Percentiles rank a stretch among this genome's conserved stretches.
phyloP scores from a whole-genome alignment of 495 filamentous ascomycete genomes.

The Antarctomyces pellizariae region DNA sequence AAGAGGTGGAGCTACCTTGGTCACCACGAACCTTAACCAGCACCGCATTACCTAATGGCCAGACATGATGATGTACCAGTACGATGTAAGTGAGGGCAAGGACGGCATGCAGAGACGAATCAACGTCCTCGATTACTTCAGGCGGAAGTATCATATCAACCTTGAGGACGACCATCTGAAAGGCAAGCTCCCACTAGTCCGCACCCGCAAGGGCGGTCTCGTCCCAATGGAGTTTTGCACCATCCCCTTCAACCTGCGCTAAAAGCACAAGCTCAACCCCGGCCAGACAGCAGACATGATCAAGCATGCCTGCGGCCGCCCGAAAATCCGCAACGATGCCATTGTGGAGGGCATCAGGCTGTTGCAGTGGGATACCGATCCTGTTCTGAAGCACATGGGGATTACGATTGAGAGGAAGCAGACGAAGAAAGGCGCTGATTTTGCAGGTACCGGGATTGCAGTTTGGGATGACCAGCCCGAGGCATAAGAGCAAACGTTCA shows the following conservation, averaged over 20 bases:
- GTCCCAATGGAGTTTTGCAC: slow-evolving; percentile 62
- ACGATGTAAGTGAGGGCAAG: slow-evolving; percentile 50
- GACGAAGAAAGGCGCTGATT: slow-evolving; percentile 26
- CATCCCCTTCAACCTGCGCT: slow-evolving; percentile 38
- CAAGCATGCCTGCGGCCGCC: slow-evolving; percentile 50
- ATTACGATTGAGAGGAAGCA: slow-evolving; percentile 38
- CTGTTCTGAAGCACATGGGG: slow-evolving; percentile 39
- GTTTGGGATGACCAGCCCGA: slow-evolving; percentile 31
- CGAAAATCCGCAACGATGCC: slow-evolving; percentile 31
- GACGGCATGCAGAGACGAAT: slow-evolving; percentile 15
- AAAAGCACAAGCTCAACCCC: slow-evolving; percentile 53
- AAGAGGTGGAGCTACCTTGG: slow-evolving; percentile 28
- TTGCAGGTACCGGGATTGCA: slow-evolving; percentile 42
- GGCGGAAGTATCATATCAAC: slow-evolving; percentile 32
- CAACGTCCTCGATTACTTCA: slow-evolving; percentile 43
- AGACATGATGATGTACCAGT: slow-evolving; percentile 42
- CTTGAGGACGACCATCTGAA: slow-evolving; percentile 24
- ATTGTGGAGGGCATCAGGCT: slow-evolving; percentile 40
- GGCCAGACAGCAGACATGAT: slow-evolving; percentile 62
- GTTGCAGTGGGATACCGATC: slow-evolving; percentile 45
- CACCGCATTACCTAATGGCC: slow-evolving; percentile 36
- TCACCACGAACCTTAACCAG: slow-evolving; percentile 58
- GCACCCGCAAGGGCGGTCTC: slow-evolving; percentile 37
- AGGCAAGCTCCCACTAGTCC: slow-evolving; percentile 51
- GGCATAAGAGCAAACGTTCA: too few relatives aligned